A percentile compares a stretch with the other conserved stretches of the same genome.
Evolutionary conservation across 2,329 filamentous ascomycete genomes (phyloP).

Genomic region (Penicillium sp.): DNA sequence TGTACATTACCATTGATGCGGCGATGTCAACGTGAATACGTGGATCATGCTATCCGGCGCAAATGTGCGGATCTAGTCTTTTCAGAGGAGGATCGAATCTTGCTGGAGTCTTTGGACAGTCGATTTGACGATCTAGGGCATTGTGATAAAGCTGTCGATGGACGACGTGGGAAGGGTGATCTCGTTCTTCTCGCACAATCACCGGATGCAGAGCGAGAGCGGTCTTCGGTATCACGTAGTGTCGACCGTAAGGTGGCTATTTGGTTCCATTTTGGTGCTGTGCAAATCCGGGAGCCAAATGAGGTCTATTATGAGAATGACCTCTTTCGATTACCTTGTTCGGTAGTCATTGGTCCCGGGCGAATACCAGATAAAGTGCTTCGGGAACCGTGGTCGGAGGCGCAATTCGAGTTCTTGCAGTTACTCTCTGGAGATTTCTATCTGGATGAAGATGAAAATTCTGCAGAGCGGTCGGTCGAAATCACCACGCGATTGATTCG

Average conservation of each 20-base stretch:
- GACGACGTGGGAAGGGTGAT: slow-evolving; percentile 38
- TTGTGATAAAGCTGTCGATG: slow-evolving; percentile 29
- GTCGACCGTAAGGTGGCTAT: slow-evolving; percentile 37
- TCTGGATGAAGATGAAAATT: slow-evolving; percentile 40
- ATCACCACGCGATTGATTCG: slow-evolving; percentile 42
- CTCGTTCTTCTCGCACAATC: slow-evolving; percentile 32
- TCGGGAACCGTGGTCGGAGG: slow-evolving; percentile 42
- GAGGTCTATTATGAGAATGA: slow-evolving; percentile 37
- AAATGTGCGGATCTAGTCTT: slow-evolving; percentile 38
- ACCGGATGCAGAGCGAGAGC: not conserved
- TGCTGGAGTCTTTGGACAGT: slow-evolving; percentile 31
- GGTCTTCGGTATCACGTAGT: slow-evolving; percentile 4
- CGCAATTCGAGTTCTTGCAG: slow-evolving; percentile 45
- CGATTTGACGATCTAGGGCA: slow-evolving; percentile 29
- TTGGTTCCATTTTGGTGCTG: slow-evolving; percentile 44
- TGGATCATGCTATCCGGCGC: slow-evolving; percentile 38
- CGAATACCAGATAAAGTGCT: slow-evolving; percentile 47
- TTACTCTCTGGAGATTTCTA: slow-evolving; percentile 43
- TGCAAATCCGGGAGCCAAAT: slow-evolving; percentile 38
- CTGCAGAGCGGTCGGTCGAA: slow-evolving; percentile 34
- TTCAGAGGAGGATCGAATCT: slow-evolving; percentile 26
- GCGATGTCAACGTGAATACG: slow-evolving; percentile 45
- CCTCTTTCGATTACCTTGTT: slow-evolving; percentile 42
- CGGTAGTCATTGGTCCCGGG: slow-evolving; percentile 30
- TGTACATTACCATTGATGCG: slow-evolving; percentile 45